Evolutionary conservation across 2,329 filamentous ascomycete species (phyloP).

Genomic region (Thyridium curvatum): DNA sequence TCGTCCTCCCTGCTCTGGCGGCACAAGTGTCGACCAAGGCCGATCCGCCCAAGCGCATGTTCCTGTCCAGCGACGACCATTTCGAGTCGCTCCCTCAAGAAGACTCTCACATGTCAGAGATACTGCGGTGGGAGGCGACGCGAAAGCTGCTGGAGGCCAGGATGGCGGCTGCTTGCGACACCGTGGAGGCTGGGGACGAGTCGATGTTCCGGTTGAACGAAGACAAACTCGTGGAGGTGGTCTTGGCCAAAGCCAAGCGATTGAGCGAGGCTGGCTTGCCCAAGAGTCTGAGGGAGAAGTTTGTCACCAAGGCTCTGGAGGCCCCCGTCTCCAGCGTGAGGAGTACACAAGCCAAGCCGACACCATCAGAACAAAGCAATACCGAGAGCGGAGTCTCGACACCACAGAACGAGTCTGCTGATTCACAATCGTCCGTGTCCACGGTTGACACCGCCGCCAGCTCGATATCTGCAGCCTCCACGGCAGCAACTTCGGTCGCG

Average conservation of each 20-base stretch:
- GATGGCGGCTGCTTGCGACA: conserved; percentile 70
- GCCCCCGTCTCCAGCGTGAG: conserved; percentile 66
- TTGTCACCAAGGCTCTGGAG: conserved; percentile 70
- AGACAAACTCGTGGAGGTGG: conserved; percentile 57
- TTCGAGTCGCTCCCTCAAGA: conserved; percentile 54
- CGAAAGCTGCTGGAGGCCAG: conserved; percentile 53
- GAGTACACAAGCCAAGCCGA: conserved; percentile 37
- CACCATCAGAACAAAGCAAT: conserved; percentile 9
- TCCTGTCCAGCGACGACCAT: conserved; percentile 66
- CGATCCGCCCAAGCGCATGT: conserved; percentile 51
- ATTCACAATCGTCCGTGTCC: conserved; percentile 35
- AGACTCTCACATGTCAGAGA: conserved; percentile 50
- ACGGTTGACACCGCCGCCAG: conserved; percentile 27
- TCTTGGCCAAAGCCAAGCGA: conserved; percentile 65
- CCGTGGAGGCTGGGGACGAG: conserved; percentile 76
- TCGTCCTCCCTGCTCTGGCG: conserved; percentile 67
- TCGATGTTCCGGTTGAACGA: conserved; percentile 76
- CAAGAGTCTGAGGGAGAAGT: conserved; percentile 76
- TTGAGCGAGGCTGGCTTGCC: conserved; percentile 65
- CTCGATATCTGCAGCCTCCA: conserved; percentile 32
- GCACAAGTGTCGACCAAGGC: conserved; percentile 34
- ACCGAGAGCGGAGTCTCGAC: conserved; percentile 10
- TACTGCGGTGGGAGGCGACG: conserved; percentile 43
- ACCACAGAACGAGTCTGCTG: conserved; percentile 22
- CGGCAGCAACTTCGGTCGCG: conserved; percentile 36